Evolutionary conservation across 306 rosid genomes (phyloP).

Genomic region (Prunus mongolica): DNA sequence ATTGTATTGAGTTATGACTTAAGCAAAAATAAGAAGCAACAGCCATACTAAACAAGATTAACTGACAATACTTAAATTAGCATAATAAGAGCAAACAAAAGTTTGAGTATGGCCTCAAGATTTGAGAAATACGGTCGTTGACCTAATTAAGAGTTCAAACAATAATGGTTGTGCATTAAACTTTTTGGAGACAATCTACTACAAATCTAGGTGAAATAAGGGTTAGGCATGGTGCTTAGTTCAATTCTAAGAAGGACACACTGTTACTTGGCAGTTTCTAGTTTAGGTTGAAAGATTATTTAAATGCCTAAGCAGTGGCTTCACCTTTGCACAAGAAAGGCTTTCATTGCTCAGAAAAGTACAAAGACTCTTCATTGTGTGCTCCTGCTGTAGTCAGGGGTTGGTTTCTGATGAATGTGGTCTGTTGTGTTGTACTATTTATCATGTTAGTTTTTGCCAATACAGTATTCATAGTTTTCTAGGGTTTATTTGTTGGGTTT

Average conservation of each 20-base stretch:
- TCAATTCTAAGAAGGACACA: not conserved
- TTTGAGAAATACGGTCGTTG: not conserved
- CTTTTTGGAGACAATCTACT: not conserved
- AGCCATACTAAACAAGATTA: too few relatives aligned
- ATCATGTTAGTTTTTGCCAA: not conserved
- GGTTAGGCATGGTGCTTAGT: too few relatives aligned
- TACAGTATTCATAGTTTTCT: too few relatives aligned
- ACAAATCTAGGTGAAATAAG: not conserved
- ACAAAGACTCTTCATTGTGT: not conserved
- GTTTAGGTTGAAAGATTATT: not conserved
- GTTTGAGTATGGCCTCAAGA: not conserved
- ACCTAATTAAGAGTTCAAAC: not conserved
- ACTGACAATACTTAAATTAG: not conserved
- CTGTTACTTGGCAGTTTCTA: not conserved
- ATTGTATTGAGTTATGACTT: not conserved
- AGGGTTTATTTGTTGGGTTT: too few relatives aligned
- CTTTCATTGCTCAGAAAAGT: too few relatives aligned
- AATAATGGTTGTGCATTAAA: too few relatives aligned
- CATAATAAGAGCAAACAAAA: not conserved
- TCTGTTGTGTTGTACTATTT: too few relatives aligned
- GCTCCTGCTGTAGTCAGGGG: not conserved
- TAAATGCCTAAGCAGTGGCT: not conserved
- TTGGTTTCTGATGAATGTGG: not conserved
- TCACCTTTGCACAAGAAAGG: not conserved
- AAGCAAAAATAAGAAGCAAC: not conserved